phyloP scores from a whole-genome alignment of 257 asterid genomes.

The Echium plantagineum region DNA sequence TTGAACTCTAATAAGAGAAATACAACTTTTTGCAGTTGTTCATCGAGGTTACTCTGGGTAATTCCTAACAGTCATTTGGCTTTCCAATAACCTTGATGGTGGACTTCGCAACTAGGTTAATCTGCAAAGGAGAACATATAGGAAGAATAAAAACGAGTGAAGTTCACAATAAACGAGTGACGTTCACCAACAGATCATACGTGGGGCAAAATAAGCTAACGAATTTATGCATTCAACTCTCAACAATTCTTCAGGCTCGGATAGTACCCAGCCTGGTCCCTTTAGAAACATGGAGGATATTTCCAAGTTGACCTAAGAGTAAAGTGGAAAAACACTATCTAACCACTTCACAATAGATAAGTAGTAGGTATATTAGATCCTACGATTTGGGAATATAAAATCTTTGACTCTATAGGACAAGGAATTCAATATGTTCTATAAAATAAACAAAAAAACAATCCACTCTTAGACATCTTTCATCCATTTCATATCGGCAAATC shows the following conservation, averaged over 20 bases:
- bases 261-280: too few relatives aligned
- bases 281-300: too few relatives aligned
- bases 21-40: background rate
- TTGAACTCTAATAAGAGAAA: background rate
- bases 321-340: too few relatives aligned
- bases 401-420: too few relatives aligned
- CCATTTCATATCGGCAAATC: too few relatives aligned
- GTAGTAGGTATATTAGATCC: too few relatives aligned
- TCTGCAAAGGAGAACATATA: background rate
- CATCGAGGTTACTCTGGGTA: background rate
- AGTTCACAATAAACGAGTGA: background rate
- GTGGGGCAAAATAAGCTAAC: background rate
- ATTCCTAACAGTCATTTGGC: background rate
- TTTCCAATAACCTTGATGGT: background rate
- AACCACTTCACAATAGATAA: too few relatives aligned
- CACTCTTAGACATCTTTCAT: too few relatives aligned
- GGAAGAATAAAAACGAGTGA: background rate
- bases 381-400: too few relatives aligned
- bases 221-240: background rate
- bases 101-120: background rate
- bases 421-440: too few relatives aligned
- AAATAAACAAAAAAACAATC: too few relatives aligned
- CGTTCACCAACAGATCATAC: background rate
- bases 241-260: background rate
- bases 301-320: too few relatives aligned